Evolutionary conservation across 2,329 filamentous ascomycete genomes (phyloP), one percentile per base, ranked within the genome.

Genomic region (Botrytis porri): DNA sequence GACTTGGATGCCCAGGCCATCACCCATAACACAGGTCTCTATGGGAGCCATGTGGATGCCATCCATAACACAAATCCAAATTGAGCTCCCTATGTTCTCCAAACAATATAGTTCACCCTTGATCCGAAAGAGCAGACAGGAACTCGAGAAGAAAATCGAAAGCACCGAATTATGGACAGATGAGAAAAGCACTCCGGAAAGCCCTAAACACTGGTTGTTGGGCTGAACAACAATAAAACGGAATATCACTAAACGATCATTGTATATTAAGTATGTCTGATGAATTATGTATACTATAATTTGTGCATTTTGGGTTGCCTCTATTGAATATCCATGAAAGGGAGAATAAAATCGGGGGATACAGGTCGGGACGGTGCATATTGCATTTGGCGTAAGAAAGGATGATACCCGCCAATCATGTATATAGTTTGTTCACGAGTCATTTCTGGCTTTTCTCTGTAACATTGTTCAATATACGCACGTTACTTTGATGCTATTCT

Each of bases 201-300:
- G 67, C 37, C 74, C 75, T 6, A 77, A 66, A 65, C 73, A 77
- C 64, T 78, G 78, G 78, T 67, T 79, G 45, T 69, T 76, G 3
- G 73, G 75, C 35, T 75, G 51, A 54, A 64, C 41, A 14, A 57
- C 14, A 57, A 41, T 22, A 5, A 7, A n/a, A 25, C 12, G 10
- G 37, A 22, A 66, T 39, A 14, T 10, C 14, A 9, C 14, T 29
- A 35, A 54, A 54, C 9, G 16, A 12, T 1, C n/a, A 32, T 41
- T 43, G 48, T 59, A 41, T 20, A 62, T 62, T 45, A 45, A 45
- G 39, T 43, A 62, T 67, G 25, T 45, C n/a, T 70, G 67, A 61
- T 61, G 25, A 20, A 35, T 54, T 41, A n/a, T 48, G n/a, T 37
- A 35, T 57, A 51, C 37, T 51, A 39, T 54, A 54, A 29, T 65